Conservation (phyloP, 305 asterid genomes). For the Withania somnifera region DNA sequence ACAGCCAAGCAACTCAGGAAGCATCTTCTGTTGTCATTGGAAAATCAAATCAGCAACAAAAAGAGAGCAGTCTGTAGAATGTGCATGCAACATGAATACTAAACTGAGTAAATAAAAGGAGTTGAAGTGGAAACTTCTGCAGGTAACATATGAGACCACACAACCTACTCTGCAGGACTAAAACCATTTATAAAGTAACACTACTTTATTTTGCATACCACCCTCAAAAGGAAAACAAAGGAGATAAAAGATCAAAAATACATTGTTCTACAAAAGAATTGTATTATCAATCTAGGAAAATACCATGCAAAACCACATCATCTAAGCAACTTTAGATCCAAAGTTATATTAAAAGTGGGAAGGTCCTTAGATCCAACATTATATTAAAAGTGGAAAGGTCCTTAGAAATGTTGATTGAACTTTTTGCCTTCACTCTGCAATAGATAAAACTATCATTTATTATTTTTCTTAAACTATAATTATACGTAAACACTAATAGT, state of each 20-base stretch:
- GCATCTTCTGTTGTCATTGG: conserved; percentile 66
- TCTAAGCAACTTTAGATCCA: background rate
- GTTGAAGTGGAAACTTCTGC: background rate
- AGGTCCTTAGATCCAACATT: no score
- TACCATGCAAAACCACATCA: background rate
- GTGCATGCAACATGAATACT: background rate
- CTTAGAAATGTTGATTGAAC: no score
- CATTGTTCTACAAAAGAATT: background rate
- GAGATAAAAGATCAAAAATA: background rate
- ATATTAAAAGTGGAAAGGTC: no score
- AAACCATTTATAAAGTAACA: background rate
- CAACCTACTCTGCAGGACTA: background rate
- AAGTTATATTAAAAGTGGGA: no score
- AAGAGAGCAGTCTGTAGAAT: background rate
- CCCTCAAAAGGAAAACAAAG: background rate
- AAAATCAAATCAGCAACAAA: conserved; percentile 4
- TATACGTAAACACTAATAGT: no score
- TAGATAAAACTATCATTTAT: no score
- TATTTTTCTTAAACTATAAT: no score
- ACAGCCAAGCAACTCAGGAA: conserved; percentile 57
- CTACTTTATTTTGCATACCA: background rate
- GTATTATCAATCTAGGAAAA: background rate
- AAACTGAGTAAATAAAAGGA: background rate
- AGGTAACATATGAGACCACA: background rate
- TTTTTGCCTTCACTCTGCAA: no score